phyloP scores from a whole-genome alignment of 768 basidiomycete species.

The Mrakia blollopis region DNA sequence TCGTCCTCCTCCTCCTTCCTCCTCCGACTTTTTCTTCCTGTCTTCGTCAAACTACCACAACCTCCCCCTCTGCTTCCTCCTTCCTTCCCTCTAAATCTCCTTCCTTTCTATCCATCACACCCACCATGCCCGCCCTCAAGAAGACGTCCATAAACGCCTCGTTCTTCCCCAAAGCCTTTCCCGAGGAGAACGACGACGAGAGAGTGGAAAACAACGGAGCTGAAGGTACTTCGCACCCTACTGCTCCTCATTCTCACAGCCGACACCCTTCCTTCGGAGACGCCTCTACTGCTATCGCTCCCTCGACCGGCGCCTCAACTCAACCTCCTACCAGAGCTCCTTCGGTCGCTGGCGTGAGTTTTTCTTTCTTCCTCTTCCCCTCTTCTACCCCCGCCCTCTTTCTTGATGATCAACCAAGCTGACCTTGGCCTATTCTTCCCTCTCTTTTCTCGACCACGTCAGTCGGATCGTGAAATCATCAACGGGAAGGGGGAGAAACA shows the following conservation, averaged over 20 bases:
- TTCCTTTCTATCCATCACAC: background rate
- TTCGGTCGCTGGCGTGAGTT: background rate
- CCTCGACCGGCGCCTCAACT: background rate
- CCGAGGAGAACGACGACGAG: conserved; percentile 2
- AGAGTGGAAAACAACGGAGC: conserved; percentile 3
- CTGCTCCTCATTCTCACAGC: background rate
- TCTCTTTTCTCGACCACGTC: too few species aligned
- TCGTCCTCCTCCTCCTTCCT: too few species aligned
- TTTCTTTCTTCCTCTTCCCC: too few species aligned
- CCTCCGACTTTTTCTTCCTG: too few species aligned
- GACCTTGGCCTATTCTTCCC: too few species aligned
- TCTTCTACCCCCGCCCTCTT: too few species aligned
- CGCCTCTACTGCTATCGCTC: background rate
- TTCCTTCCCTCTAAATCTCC: background rate
- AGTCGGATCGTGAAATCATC: background rate
- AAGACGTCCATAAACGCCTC: conserved; percentile 22
- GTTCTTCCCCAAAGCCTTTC: conserved; percentile 4
- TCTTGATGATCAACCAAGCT: too few species aligned
- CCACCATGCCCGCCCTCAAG: conserved; percentile 15
- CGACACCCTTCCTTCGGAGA: background rate
- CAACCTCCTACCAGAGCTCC: background rate
- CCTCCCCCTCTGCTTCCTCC: too few species aligned
- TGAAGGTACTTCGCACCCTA: too few species aligned
- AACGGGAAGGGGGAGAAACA: background rate
- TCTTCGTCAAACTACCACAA: too few species aligned